phyloP scores from a whole-genome alignment of 768 basidiomycete genomes.

The Cyclocybe aegerita region DNA sequence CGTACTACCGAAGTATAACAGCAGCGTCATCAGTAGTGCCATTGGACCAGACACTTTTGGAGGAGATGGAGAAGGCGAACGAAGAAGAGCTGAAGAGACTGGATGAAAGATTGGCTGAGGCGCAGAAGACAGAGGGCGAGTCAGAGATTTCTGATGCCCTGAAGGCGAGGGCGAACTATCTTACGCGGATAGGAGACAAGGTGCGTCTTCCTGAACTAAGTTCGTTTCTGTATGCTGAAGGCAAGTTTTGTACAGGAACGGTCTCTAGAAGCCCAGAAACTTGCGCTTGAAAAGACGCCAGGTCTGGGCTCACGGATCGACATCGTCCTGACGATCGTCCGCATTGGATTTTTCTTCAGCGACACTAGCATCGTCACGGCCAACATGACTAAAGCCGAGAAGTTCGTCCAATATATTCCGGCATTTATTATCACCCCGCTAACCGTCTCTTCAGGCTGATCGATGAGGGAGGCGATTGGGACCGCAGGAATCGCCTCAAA shows the following conservation, averaged over 20 bases:
- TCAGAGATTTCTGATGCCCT: constrained; percentile 90
- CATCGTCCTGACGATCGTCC: constrained; percentile 82
- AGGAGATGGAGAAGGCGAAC: constrained; percentile 68
- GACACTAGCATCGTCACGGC: constrained; percentile 71
- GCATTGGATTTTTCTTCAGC: constrained; percentile 88
- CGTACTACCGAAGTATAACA: constrained; percentile 69
- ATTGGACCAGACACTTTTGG: constrained; percentile 51
- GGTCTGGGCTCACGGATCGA: constrained; percentile 94
- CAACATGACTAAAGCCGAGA: constrained; percentile 78
- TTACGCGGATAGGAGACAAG: constrained; percentile 88
- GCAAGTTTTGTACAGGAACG: constrained; percentile 51
- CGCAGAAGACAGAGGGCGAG: constrained; percentile 89
- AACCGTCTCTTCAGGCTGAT: constrained; percentile 56
- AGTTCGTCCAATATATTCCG: constrained; percentile 45
- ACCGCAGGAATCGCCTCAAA: constrained; percentile 93
- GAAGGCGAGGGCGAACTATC: constrained; percentile 79
- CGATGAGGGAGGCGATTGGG: constrained; percentile 98
- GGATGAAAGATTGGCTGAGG: constrained; percentile 79
- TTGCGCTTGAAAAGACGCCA: constrained; percentile 88
- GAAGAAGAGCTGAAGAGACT: constrained; percentile 68
- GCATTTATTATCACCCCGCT: not conserved
- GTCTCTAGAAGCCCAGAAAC: constrained; percentile 77
- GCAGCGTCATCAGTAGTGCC: constrained; percentile 45
- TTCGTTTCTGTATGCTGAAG: not conserved
- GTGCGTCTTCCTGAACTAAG: constrained; percentile 29